Base-by-base conservation (phyloP, 1,284 basidiomycete species). In the Apiotrichum gamsii region DNA sequence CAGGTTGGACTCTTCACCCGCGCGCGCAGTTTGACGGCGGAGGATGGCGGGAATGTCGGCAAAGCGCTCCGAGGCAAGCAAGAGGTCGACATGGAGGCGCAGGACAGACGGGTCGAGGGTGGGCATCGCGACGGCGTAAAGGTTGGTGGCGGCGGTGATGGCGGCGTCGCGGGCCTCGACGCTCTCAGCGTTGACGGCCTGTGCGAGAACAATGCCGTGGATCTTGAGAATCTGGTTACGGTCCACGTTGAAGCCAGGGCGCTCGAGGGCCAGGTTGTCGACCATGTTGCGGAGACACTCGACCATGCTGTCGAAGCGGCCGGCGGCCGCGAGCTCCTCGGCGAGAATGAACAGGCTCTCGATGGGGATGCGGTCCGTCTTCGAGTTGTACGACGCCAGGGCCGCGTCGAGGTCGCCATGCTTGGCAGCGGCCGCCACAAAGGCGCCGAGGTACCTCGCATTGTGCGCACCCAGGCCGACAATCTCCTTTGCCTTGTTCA, bases 361-460 rank as follows among this genome's bases (percentile, higher is more conserved):
- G 3, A 24, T 14, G 19, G 34, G 33, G 6, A 18, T 9, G 15
- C 21, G 13, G 6, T 25, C 19, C 14, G 28, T 24, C 16, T 14
- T 3, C 2, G 24, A 30, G 43, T 83, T 75, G 61, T 85, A 86
- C 87, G 86, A 89, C 10, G 75, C 64, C 31, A 83, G 59, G 0
- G 88, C 88, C 1, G 79, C 81, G 3, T 74, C 61, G 10, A 82
- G 58, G 56, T 91, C 84, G 6, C 81, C 81, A 2, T 69, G 61
- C 16, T 75, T 67, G 57, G 81, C 77, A 65, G 91, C 88, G 0
- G 83, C 84, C 0, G 67, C 64, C 49, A 94, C 79, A 54, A 90
- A 77, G 1, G 77, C 73, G 4, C 78, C 28, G 21, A 34, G 14
- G 16, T 14, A n/a, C 4, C 14, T 5, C 8, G 25, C 25, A 6